Evolutionary conservation across 75 land plant species (phyloP).

Genomic region (Pinus albicaulis): DNA sequence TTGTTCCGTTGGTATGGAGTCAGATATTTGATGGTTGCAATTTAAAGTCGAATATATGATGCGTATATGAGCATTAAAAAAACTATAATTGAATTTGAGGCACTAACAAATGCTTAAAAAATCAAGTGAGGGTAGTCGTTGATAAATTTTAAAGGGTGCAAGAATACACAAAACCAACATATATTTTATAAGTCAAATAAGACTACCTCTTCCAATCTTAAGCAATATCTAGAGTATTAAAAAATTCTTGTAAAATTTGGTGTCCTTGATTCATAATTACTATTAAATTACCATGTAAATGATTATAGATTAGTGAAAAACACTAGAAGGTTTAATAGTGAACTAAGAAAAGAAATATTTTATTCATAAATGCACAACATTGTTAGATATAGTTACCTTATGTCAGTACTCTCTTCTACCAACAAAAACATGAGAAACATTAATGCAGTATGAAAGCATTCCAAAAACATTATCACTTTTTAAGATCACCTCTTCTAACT

Average conservation of each 20-base stretch:
- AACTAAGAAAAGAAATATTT: neutral
- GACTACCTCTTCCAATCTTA: no score
- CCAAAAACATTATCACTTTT: slow-evolving; percentile 43
- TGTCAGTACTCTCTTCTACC: slow-evolving; percentile 42
- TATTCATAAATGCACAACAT: neutral
- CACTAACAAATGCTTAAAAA: slow-evolving; percentile 52
- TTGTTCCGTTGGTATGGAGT: no score
- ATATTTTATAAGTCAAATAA: neutral
- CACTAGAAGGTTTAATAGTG: neutral
- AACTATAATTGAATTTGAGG: neutral
- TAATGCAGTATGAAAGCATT: slow-evolving; percentile 44
- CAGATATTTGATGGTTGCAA: no score
- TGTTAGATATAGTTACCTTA: slow-evolving; percentile 11
- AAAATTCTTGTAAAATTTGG: neutral
- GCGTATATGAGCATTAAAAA: no score
- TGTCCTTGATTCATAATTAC: neutral
- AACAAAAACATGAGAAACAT: slow-evolving; percentile 38
- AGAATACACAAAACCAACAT: slow-evolving; percentile 24
- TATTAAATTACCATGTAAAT: neutral
- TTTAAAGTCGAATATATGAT: no score
- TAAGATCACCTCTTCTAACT: slow-evolving; percentile 39
- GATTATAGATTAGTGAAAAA: neutral
- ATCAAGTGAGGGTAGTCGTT: slow-evolving; percentile 33
- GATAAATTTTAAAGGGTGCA: slow-evolving; percentile 33
- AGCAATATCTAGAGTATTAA: neutral